Percentiles rank a stretch among this genome's conserved stretches.
These are phyloP conservation scores for Arthroderma sp. DNA, from an alignment of 2,329 filamentous ascomycete genomes.

Conservation along the genomic window DNA sequence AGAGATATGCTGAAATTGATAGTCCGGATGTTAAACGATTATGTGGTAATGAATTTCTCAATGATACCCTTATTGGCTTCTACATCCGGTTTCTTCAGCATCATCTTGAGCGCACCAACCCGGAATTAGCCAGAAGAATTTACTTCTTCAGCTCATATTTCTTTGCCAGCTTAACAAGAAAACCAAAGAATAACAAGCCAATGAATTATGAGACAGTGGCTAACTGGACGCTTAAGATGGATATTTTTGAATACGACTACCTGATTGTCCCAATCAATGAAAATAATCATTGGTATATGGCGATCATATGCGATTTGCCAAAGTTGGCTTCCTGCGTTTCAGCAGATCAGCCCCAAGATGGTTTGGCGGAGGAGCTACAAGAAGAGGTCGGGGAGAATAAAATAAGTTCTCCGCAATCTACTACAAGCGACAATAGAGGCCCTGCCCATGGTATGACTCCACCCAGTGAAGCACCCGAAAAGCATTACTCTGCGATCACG, in stretches of 20 bases:
- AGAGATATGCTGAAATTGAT: neutral
- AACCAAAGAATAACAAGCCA: neutral
- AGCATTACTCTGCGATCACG: too few relatives aligned
- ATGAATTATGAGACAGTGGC: neutral
- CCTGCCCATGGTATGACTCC: neutral
- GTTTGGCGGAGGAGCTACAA: too few relatives aligned
- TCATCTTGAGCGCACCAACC: neutral
- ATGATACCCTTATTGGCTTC: neutral
- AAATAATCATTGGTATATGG: constrained; percentile 1
- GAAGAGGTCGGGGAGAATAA: too few relatives aligned
- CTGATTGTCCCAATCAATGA: neutral
- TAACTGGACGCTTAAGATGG: neutral
- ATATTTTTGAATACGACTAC: neutral
- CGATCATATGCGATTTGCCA: neutral
- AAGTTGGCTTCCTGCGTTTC: too few relatives aligned
- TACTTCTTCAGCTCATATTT: constrained; percentile 1
- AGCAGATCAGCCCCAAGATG: too few relatives aligned
- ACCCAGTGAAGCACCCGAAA: neutral
- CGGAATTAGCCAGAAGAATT: neutral
- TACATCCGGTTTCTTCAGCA: neutral
- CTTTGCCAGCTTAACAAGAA: constrained; percentile 1
- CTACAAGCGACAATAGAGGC: too few relatives aligned
- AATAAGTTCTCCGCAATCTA: too few relatives aligned
- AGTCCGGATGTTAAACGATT: neutral
- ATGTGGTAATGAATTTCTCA: neutral